Conservation (phyloP, 805 yeast species). For the Komagataella pastoris region DNA sequence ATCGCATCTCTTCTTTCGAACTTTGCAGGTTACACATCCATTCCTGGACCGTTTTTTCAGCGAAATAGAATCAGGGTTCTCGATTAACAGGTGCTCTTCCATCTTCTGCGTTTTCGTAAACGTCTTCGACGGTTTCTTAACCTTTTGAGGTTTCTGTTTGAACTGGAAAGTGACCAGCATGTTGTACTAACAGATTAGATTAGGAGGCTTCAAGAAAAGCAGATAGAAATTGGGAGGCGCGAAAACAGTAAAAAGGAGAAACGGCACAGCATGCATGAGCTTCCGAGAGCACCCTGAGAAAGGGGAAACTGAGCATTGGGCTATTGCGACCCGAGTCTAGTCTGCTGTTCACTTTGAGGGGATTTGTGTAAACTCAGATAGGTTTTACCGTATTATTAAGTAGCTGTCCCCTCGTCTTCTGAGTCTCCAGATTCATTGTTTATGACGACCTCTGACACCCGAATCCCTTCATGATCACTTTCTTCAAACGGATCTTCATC, state of each 20-base stretch:
- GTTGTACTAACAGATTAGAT: neutral
- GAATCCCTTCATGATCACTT: neutral
- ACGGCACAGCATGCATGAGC: neutral
- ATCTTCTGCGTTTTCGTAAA: neutral
- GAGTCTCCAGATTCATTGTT: neutral
- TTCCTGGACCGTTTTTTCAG: slow-evolving; percentile 28
- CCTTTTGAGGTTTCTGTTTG: neutral
- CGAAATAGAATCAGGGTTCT: neutral
- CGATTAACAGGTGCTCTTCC: neutral
- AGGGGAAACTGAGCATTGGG: neutral
- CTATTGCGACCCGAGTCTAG: too few species aligned
- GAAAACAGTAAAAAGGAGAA: neutral
- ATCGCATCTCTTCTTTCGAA: slow-evolving; percentile 47
- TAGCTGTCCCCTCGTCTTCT: neutral
- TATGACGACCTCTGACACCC: neutral
- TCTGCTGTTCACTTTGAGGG: too few species aligned
- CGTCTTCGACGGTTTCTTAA: neutral
- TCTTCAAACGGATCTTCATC: neutral
- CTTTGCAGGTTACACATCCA: slow-evolving; percentile 63
- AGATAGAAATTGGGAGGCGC: neutral
- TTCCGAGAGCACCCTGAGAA: neutral
- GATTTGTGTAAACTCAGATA: too few species aligned
- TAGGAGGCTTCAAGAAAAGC: neutral
- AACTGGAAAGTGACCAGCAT: neutral
- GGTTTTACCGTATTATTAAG: neutral